Evolutionary conservation across 805 yeast species (phyloP), one percentile per base, ranked within the genome.

Genomic region (Candida endomychidarum): DNA sequence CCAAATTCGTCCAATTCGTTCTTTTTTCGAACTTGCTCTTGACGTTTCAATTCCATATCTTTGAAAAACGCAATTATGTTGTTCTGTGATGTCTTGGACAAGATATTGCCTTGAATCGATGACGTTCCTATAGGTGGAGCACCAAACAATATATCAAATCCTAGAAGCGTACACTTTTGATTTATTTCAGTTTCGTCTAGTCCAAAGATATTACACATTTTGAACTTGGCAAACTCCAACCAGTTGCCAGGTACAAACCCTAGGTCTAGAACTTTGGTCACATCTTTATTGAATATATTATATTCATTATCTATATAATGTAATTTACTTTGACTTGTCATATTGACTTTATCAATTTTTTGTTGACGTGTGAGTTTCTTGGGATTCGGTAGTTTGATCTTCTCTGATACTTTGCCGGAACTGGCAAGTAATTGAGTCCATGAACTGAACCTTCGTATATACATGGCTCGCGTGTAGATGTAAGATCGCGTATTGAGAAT

Each of bases 81-180:
- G 3, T 47, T 30, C 9, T 60, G 67, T 5, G 65, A 42, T 29
- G 59, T 59, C 48, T 71, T 72, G 24, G 87, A 78, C 28, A 86
- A 67, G n/a, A 91, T 83, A 54, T 90, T 87, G 0, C 96, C 98
- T 56, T 93, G 98, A 38, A 90, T 72, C 0, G 90, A 65, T 7
- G 83, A 75, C 0, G 83, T 86, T 1, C 97, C 96, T 3, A 56
- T 53, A 0, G 96, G 96, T 0, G 97, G 96, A 12, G 74, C 71
- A 38, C 81, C 77, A 6, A 86, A 83, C 15, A 91, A 68, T 23
- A 93, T 70, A 61, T 93, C 75, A 40, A 65, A 53, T 20, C 72
- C 74, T 18, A 67, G 35, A 4, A 69, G 48, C 25, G 60, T 60
- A 47, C 73, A 67, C 25, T 54, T 61, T 18, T 47, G 38, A 35